Conservation (phyloP, 768 basidiomycete species). For the Mycena latifolia region DNA sequence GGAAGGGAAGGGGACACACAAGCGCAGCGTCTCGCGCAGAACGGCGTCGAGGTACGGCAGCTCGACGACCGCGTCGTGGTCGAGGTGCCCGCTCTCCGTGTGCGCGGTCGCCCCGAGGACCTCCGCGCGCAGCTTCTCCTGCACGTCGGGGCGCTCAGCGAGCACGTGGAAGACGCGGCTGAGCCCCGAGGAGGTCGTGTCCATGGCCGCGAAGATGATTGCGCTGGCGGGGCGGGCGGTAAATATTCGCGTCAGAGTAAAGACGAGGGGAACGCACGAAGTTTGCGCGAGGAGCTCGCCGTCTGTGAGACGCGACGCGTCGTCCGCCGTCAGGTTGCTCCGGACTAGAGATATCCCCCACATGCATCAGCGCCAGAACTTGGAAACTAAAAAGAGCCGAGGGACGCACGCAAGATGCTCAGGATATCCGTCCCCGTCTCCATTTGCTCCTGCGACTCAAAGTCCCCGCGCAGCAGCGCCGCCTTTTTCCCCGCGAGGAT, state of each 20-base stretch:
- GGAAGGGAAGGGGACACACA: constrained; percentile 1
- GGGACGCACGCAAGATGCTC: constrained; percentile 47
- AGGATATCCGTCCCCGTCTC: constrained; percentile 52
- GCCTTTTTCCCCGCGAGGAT: constrained; percentile 48
- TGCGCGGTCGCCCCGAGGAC: constrained; percentile 35
- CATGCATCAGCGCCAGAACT: not conserved
- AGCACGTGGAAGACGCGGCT: constrained; percentile 30
- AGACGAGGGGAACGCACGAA: constrained; percentile 34
- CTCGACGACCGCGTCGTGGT: constrained; percentile 34
- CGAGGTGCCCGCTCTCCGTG: constrained; percentile 35
- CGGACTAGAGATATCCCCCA: constrained; percentile 47
- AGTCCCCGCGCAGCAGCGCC: constrained; percentile 42
- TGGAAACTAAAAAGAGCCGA: not conserved
- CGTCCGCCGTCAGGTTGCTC: constrained; percentile 49
- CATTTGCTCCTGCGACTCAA: constrained; percentile 36
- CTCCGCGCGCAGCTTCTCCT: constrained; percentile 41
- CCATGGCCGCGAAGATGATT: constrained; percentile 30
- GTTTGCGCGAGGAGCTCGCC: constrained; percentile 49
- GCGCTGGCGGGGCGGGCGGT: not conserved
- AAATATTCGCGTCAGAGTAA: constrained; percentile 42
- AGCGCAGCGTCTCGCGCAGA: constrained; percentile 40
- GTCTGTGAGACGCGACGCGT: constrained; percentile 49
- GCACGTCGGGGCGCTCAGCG: too few species aligned
- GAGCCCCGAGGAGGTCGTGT: constrained; percentile 30
- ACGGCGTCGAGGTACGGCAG: constrained; percentile 43